A percentile compares a stretch with the other conserved stretches of the same genome.
Conservation (phyloP, 495 filamentous ascomycete genomes). For the Trichoderma asperelloides region DNA sequence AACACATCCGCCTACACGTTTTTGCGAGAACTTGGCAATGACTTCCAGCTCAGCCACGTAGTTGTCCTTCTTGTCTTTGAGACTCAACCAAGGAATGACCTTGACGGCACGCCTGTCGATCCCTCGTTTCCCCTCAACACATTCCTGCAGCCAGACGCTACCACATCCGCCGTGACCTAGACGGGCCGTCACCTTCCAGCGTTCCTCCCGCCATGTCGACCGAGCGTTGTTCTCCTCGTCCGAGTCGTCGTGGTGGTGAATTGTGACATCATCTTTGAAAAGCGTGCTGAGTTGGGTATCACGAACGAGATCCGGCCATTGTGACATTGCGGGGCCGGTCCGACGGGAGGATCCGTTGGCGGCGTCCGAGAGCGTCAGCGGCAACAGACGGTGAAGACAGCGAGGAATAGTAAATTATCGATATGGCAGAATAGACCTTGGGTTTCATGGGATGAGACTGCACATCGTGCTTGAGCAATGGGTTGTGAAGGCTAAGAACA, state of each 20-base stretch:
- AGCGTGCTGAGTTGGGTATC: not conserved
- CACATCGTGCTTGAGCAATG: not conserved
- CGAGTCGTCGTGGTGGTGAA: not conserved
- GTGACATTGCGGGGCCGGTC: not conserved
- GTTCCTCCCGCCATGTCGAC: conserved; percentile 13
- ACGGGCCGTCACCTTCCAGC: conserved; percentile 19
- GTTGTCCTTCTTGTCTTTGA: conserved; percentile 14
- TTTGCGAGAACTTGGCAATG: conserved; percentile 34
- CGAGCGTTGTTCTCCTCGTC: not conserved
- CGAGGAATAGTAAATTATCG: not conserved
- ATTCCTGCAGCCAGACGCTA: conserved; percentile 23
- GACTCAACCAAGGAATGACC: conserved; percentile 13
- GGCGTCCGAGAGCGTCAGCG: not conserved
- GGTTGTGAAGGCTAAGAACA: not conserved
- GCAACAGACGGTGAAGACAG: not conserved
- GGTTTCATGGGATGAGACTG: not conserved
- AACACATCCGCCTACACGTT: conserved; percentile 9
- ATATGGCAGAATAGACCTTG: not conserved
- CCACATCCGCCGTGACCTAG: conserved; percentile 26
- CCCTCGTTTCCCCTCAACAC: conserved; percentile 12
- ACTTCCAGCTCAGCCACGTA: conserved; percentile 33
- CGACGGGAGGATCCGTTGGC: not conserved
- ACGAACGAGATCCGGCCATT: not conserved
- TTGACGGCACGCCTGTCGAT: conserved; percentile 24
- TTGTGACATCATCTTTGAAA: not conserved